Evolutionary conservation across 73 alveolate species (phyloP).

Genomic region (Symbiodinium pilosum): DNA sequence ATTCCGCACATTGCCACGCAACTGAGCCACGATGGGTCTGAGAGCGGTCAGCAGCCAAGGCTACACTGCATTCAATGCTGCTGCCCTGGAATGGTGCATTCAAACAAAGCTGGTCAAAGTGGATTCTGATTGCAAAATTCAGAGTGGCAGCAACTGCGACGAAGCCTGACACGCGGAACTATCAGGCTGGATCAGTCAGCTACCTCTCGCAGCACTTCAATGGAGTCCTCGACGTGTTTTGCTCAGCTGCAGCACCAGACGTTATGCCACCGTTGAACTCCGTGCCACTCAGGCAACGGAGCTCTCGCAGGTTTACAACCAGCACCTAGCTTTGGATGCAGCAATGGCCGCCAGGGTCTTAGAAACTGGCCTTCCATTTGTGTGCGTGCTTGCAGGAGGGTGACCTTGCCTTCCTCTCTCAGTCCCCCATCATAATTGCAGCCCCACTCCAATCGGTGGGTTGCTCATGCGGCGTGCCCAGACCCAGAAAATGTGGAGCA

Average conservation of each 20-base stretch:
- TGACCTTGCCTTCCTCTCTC: background rate
- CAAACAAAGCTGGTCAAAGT: too few relatives aligned
- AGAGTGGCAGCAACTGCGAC: background rate
- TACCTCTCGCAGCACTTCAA: background rate
- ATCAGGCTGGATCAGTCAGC: conserved; percentile 3
- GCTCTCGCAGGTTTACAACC: conserved; percentile 23
- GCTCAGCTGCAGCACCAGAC: background rate
- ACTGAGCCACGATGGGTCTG: too few relatives aligned
- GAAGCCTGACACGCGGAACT: background rate
- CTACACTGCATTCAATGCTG: background rate
- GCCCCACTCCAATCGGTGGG: background rate
- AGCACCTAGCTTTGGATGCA: conserved; percentile 56
- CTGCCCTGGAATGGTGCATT: too few relatives aligned
- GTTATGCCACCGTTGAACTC: background rate
- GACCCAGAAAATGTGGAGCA: too few relatives aligned
- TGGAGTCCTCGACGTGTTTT: background rate
- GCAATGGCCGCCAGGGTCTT: background rate
- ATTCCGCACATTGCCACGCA: too few relatives aligned
- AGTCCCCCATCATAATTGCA: background rate
- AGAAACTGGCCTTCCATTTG: too few relatives aligned
- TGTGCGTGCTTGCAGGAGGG: too few relatives aligned
- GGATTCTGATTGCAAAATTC: too few relatives aligned
- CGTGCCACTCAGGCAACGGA: conserved; percentile 11
- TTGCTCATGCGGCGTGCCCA: too few relatives aligned
- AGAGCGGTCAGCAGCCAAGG: background rate